Evolutionary conservation across 345 rosid species (phyloP).

Genomic region (Arabis hirsuta): DNA sequence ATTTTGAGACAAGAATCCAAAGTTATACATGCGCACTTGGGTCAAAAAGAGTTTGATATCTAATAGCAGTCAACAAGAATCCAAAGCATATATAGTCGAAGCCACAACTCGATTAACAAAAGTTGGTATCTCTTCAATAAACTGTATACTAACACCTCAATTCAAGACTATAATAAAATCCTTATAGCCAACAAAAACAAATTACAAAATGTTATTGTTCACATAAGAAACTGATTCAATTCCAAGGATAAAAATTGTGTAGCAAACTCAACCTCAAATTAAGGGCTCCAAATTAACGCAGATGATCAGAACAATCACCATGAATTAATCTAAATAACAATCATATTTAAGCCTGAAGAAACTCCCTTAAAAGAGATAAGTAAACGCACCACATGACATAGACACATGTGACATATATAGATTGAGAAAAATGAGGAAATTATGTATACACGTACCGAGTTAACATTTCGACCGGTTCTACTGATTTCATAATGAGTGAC

Average conservation of each 20-base stretch:
- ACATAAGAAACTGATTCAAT: neutral
- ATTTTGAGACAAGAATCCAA: neutral
- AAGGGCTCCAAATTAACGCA: neutral
- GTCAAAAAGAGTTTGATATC: conserved; percentile 4
- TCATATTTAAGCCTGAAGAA: neutral
- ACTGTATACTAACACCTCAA: neutral
- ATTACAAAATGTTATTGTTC: neutral
- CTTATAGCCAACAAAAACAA: neutral
- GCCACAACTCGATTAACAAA: neutral
- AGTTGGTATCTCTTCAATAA: conserved; percentile 1
- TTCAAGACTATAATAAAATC: neutral
- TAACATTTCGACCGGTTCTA: neutral
- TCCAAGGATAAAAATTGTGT: neutral
- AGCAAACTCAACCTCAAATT: neutral
- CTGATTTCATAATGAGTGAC: neutral
- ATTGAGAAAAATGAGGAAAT: neutral
- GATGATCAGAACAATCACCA: neutral
- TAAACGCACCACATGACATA: neutral
- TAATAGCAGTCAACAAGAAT: neutral
- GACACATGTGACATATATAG: neutral
- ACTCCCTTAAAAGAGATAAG: neutral
- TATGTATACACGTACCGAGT: neutral
- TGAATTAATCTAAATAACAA: neutral
- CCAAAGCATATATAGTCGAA: neutral
- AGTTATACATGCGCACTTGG: neutral